Percentiles rank a stretch among this genome's conserved stretches.
phyloP scores from a whole-genome alignment of 345 rosid species.

The Eucalyptus tenuipes region DNA sequence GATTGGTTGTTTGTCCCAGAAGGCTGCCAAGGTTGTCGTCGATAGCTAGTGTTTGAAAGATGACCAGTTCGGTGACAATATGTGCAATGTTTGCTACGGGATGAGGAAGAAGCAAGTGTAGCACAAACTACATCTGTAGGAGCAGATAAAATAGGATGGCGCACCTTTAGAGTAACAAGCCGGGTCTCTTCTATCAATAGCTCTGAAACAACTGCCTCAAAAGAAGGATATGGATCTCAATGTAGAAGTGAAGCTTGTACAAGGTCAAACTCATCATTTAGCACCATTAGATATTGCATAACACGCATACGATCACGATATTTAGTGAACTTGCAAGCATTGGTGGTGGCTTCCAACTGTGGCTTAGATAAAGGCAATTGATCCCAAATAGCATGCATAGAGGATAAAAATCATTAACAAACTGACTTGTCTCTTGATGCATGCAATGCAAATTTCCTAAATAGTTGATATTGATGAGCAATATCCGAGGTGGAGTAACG shows the following conservation, averaged over 20 bases:
- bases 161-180: neutral
- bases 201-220: neutral
- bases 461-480: neutral
- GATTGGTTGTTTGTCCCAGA: neutral
- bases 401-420: neutral
- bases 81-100: rapidly evolving
- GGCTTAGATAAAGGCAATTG: neutral
- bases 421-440: neutral
- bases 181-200: rapidly evolving
- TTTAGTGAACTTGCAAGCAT: neutral
- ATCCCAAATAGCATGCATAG: neutral
- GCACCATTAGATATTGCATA: rapidly evolving
- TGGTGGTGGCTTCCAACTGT: rapidly evolving
- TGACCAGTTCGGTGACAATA: neutral
- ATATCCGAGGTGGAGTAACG: neutral
- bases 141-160: neutral
- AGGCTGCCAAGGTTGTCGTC: rapidly evolving
- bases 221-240: neutral
- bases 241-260: neutral
- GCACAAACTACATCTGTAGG: rapidly evolving
- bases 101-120: neutral
- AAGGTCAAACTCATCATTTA: neutral
- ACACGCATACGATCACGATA: neutral
- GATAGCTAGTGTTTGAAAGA: neutral
- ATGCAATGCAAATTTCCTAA: neutral